phyloP scores from a whole-genome alignment of 202 grass and related monocot genomes.

The Musa balbisiana region DNA sequence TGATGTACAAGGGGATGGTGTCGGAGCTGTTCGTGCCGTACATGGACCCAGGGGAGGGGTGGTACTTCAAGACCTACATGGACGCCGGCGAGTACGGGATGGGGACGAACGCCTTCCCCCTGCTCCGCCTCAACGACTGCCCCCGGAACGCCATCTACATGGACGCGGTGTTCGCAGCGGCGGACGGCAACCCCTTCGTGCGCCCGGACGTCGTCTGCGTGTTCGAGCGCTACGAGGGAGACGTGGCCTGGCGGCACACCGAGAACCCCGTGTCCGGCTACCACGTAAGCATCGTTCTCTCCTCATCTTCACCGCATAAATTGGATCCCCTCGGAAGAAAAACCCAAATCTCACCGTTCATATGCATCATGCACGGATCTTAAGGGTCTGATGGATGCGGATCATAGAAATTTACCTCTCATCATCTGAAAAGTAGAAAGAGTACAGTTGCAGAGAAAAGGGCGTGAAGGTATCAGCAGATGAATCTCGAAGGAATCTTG shows the following conservation, averaged over 20 bases:
- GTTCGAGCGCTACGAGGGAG: constrained; percentile 8
- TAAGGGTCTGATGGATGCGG: too few relatives aligned
- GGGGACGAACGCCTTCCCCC: background rate
- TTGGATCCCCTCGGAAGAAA: background rate
- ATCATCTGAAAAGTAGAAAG: too few relatives aligned
- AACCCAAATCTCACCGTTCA: too few relatives aligned
- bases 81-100: constrained; percentile 1
- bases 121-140: background rate
- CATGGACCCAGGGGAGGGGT: background rate
- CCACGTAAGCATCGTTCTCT: background rate
- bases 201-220: background rate
- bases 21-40: constrained; percentile 3
- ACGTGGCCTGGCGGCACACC: background rate
- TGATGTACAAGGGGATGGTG: background rate
- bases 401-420: too few relatives aligned
- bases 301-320: background rate
- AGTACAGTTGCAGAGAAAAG: too few relatives aligned
- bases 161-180: background rate
- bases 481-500: too few relatives aligned
- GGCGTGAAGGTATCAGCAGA: too few relatives aligned
- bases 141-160: background rate
- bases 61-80: constrained; percentile 3
- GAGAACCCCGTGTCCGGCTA: background rate
- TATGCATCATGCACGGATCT: too few relatives aligned
- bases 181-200: background rate